A percentile compares a stretch with the other conserved stretches of the same genome.
Conservation (phyloP, 2,329 filamentous ascomycete species). For the Venturia carpophila region DNA sequence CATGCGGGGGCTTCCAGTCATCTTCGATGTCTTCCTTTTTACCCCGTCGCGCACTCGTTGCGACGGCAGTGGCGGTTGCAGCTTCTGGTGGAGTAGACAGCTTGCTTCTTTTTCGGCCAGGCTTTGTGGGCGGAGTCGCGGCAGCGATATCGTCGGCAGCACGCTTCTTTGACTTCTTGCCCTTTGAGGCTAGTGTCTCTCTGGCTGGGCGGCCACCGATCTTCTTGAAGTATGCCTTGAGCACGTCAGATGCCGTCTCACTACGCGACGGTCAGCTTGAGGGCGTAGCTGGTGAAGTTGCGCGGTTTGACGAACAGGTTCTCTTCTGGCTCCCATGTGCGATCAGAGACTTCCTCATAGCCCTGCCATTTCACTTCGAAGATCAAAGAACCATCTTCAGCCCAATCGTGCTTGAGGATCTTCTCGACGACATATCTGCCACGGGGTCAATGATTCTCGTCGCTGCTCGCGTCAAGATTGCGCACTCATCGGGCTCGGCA, state of each 20-base stretch:
- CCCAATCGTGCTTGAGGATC: conserved; percentile 59
- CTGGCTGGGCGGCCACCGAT: conserved; percentile 52
- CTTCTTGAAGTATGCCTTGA: conserved; percentile 55
- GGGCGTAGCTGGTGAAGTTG: background rate
- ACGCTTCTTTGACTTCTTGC: conserved; percentile 18
- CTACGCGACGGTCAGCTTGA: conserved; percentile 14
- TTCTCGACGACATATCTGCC: conserved; percentile 59
- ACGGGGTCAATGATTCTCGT: background rate
- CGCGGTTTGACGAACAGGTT: conserved; percentile 50
- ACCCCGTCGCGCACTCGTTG: conserved; percentile 25
- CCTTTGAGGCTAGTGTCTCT: conserved; percentile 24
- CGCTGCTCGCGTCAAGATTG: conserved; percentile 26
- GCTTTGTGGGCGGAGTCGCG: background rate
- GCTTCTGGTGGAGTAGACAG: conserved; percentile 13
- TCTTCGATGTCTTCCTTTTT: conserved; percentile 29
- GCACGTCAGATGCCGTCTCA: conserved; percentile 42
- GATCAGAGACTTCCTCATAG: conserved; percentile 59
- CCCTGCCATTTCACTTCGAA: conserved; percentile 70
- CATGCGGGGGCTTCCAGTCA: conserved; percentile 60
- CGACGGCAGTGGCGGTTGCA: conserved; percentile 24
- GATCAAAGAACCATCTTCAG: conserved; percentile 36
- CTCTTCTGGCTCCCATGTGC: conserved; percentile 72
- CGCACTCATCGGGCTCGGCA: conserved; percentile 39
- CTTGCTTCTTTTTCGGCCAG: conserved; percentile 25
- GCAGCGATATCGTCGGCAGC: conserved; percentile 22